These are phyloP conservation scores for Haplosporangium sp. DNA, from an alignment of 371 early-diverging fungal genomes.

Conservation along the genomic window DNA sequence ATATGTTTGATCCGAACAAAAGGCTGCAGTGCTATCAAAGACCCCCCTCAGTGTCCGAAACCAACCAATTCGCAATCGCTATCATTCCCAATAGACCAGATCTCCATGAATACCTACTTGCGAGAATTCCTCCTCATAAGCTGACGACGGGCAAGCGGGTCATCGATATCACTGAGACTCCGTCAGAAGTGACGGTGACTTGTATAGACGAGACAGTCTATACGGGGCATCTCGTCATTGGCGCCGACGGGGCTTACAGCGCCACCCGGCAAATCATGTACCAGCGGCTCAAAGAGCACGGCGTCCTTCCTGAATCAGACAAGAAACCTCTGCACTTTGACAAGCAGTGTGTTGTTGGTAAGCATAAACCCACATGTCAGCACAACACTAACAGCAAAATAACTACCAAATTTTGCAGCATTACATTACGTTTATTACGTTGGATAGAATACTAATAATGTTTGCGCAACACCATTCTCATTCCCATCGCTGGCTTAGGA, in stretches of 20 bases:
- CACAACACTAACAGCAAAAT: neutral
- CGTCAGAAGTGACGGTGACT: slow-evolving; percentile 32
- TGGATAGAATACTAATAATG: no score
- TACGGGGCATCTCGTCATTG: slow-evolving; percentile 38
- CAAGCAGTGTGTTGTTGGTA: slow-evolving; percentile 54
- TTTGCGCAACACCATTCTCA: neutral
- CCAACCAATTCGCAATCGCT: neutral
- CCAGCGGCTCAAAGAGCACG: slow-evolving; percentile 25
- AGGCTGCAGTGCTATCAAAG: neutral
- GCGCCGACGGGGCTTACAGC: slow-evolving; percentile 52
- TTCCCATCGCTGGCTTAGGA: slow-evolving; percentile 14
- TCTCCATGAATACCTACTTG: slow-evolving; percentile 39
- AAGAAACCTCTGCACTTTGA: slow-evolving; percentile 38
- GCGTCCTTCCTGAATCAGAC: slow-evolving; percentile 36
- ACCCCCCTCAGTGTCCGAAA: neutral
- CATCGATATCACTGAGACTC: slow-evolving; percentile 34
- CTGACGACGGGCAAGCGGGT: slow-evolving; percentile 51
- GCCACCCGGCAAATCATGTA: slow-evolving; percentile 51
- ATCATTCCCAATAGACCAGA: slow-evolving; percentile 24
- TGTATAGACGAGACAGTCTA: slow-evolving; percentile 51
- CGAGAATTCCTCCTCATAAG: slow-evolving; percentile 37
- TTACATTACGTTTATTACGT: neutral
- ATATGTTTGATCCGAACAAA: neutral
- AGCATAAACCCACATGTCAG: neutral
- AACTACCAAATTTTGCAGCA: neutral